These are phyloP conservation scores for Capronia americana DNA, from an alignment of 2,329 filamentous ascomycete genomes.

Conservation along the genomic window DNA sequence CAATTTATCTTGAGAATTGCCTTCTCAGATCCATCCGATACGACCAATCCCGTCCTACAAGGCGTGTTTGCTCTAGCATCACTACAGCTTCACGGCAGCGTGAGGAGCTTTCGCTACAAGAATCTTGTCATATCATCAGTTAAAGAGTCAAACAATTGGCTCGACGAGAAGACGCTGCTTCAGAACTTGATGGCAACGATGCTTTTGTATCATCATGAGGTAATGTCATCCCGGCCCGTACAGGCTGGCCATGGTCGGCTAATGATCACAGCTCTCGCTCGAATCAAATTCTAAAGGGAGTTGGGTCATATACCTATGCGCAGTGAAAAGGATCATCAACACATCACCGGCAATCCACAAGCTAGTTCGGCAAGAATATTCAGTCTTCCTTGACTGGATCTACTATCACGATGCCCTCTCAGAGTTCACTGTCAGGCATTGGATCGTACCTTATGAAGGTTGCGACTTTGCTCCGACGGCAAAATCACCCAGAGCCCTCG, in stretches of 20 bases:
- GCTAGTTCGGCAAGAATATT: neutral
- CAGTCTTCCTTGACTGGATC: neutral
- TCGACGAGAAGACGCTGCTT: conserved; percentile 35
- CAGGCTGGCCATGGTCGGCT: neutral
- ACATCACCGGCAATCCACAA: neutral
- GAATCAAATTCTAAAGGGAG: neutral
- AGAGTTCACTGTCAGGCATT: neutral
- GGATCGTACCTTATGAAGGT: neutral
- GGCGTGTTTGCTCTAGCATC: neutral
- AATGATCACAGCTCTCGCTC: neutral
- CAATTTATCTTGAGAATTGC: neutral
- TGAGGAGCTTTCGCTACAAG: conserved; percentile 1
- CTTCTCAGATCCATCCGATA: neutral
- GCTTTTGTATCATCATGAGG: conserved; percentile 37
- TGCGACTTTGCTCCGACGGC: neutral
- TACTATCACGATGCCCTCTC: neutral
- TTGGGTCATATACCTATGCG: neutral
- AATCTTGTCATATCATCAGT: conserved; percentile 9
- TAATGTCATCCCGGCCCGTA: conserved; percentile 11
- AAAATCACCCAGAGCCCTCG: neutral
- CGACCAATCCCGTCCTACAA: neutral
- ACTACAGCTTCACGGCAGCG: neutral
- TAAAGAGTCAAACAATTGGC: conserved; percentile 31
- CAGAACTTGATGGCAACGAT: conserved; percentile 36
- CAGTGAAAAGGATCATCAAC: neutral